These are phyloP conservation scores for Aspergillus calidoustus DNA, from an alignment of 2,329 filamentous ascomycete genomes.

Conservation along the genomic window DNA sequence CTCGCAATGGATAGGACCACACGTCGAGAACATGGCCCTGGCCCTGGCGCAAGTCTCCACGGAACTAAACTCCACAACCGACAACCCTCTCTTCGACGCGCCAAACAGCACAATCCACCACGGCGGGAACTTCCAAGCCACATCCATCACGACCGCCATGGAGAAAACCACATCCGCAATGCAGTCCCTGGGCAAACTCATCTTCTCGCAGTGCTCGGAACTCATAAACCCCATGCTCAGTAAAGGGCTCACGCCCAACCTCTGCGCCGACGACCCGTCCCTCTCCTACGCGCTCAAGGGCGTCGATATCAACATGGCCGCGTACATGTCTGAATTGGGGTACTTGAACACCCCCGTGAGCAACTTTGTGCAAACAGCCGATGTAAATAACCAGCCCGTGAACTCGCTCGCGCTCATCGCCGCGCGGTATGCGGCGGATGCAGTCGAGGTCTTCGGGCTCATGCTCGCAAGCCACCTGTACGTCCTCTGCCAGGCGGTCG, in stretches of 20 bases:
- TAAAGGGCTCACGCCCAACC: slow-evolving; percentile 66
- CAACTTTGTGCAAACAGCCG: slow-evolving; percentile 66
- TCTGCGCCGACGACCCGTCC: slow-evolving; percentile 59
- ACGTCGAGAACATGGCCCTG: slow-evolving; percentile 65
- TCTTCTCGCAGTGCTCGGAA: slow-evolving; percentile 67
- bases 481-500: slow-evolving; percentile 63
- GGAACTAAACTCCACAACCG: slow-evolving; percentile 70
- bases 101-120: slow-evolving; percentile 53
- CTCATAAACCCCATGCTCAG: slow-evolving; percentile 65
- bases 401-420: slow-evolving; percentile 68
- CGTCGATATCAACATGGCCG: slow-evolving; percentile 68
- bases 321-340: slow-evolving; percentile 65
- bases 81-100: slow-evolving; percentile 66
- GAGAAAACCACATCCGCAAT: slow-evolving; percentile 60
- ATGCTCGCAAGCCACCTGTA: slow-evolving; percentile 61
- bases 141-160: slow-evolving; percentile 65
- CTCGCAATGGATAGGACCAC: slow-evolving; percentile 70
- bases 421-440: slow-evolving; percentile 60
- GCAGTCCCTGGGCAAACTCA: slow-evolving; percentile 64
- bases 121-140: slow-evolving; percentile 72
- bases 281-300: slow-evolving; percentile 66
- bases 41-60: slow-evolving; percentile 61
- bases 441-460: slow-evolving; percentile 60
- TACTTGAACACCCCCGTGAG: slow-evolving; percentile 67
- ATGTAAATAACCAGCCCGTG: slow-evolving; percentile 70